Evolutionary conservation across 2,329 filamentous ascomycete genomes (phyloP).

Genomic region (Aspergillus sp.): DNA sequence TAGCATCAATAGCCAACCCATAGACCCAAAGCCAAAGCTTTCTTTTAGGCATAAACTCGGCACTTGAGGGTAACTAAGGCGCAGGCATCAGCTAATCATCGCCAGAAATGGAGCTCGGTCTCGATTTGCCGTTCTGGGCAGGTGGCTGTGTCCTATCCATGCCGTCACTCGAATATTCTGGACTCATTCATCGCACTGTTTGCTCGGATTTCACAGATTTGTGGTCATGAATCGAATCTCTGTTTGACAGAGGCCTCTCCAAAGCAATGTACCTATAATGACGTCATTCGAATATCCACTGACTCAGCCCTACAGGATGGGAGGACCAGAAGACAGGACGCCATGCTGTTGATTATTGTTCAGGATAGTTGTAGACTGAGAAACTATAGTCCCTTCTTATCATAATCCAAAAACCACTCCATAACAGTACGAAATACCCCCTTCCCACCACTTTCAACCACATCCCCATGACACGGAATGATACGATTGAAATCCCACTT

Average conservation of each 20-base stretch:
- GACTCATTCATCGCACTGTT: no score
- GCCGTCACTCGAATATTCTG: no score
- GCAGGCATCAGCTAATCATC: not conserved
- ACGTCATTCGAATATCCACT: not conserved
- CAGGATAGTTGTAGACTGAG: no score
- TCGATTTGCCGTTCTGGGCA: not conserved
- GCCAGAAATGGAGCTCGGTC: not conserved
- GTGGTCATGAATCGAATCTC: not conserved
- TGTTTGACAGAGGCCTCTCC: not conserved
- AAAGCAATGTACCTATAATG: not conserved
- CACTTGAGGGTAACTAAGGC: not conserved
- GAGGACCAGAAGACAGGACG: not conserved
- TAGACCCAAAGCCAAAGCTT: not conserved
- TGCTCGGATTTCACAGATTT: not conserved
- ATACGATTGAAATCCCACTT: slow-evolving; percentile 79
- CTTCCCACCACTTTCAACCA: slow-evolving; percentile 69
- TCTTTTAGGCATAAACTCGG: no score
- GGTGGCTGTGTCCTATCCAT: no score
- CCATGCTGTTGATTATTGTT: no score
- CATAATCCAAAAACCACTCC: slow-evolving; percentile 64
- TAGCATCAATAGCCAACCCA: not conserved
- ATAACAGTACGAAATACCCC: slow-evolving; percentile 70
- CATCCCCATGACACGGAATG: slow-evolving; percentile 90
- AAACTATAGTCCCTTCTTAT: slow-evolving; percentile 14
- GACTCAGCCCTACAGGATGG: not conserved